Percentiles rank a stretch among this genome's conserved stretches.
Evolutionary conservation across 805 yeast species (phyloP).

Genomic region (Tetrapisispora iriomotensis): DNA sequence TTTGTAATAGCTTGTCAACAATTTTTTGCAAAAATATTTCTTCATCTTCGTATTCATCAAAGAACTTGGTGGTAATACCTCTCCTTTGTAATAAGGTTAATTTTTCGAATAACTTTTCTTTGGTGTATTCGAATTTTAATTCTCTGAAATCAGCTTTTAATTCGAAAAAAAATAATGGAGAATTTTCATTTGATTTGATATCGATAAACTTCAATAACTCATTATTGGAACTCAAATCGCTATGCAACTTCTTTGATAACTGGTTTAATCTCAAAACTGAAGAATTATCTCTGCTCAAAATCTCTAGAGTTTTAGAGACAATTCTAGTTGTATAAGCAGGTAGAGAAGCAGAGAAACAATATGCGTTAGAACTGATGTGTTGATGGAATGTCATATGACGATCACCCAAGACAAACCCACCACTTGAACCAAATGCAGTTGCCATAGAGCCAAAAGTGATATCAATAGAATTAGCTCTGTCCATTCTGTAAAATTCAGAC

Average conservation of each 20-base stretch:
- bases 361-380: conserved; percentile 80
- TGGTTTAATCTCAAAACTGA: conserved; percentile 29
- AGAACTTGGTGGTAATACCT: conserved; percentile 25
- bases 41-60: conserved; percentile 37
- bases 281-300: conserved; percentile 36
- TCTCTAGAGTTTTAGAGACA: conserved; percentile 42
- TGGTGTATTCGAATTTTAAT: conserved; percentile 23
- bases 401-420: conserved; percentile 90
- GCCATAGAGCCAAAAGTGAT: conserved; percentile 85
- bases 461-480: conserved; percentile 59
- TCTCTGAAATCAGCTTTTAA: conserved; percentile 35
- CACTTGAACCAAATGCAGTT: conserved; percentile 69
- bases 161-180: conserved; percentile 64
- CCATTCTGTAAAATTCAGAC: conserved; percentile 60
- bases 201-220: conserved; percentile 33
- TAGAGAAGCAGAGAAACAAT: conserved; percentile 87
- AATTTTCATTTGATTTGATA: conserved; percentile 45
- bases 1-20: conserved; percentile 44
- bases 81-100: conserved; percentile 24
- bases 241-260: conserved; percentile 34
- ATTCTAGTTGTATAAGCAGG: conserved; percentile 83
- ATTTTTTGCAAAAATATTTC: conserved; percentile 56
- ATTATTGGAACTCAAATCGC: conserved; percentile 33
- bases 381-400: conserved; percentile 82
- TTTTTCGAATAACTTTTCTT: conserved; percentile 20